These are phyloP conservation scores for Macrolepiota fuliginosa DNA, from an alignment of 768 basidiomycete species.

Conservation along the genomic window DNA sequence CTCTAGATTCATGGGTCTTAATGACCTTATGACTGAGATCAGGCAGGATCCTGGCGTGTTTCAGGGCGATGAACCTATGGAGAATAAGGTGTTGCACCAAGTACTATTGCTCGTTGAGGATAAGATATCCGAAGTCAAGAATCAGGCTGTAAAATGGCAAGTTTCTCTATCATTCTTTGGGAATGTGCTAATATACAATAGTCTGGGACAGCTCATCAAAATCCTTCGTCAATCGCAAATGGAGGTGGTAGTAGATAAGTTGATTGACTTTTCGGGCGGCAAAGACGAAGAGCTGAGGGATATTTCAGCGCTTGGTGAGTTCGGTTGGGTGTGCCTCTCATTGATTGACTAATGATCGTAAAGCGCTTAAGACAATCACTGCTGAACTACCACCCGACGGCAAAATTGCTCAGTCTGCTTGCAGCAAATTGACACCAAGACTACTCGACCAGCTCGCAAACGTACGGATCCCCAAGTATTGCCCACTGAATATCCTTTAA, in stretches of 20 bases:
- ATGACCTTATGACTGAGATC: slow-evolving; percentile 90
- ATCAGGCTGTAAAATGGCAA: slow-evolving; percentile 94
- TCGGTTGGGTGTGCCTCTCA: slow-evolving; percentile 31
- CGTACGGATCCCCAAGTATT: slow-evolving; percentile 38
- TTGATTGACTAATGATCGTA: slow-evolving; percentile 26
- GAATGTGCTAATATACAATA: slow-evolving; percentile 28
- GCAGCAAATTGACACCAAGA: slow-evolving; percentile 82
- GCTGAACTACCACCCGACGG: slow-evolving; percentile 84
- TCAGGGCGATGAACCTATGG: slow-evolving; percentile 80
- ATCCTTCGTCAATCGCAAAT: slow-evolving; percentile 81
- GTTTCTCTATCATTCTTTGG: slow-evolving; percentile 16
- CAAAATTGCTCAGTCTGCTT: slow-evolving; percentile 74
- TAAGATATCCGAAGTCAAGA: slow-evolving; percentile 97
- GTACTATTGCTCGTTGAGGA: slow-evolving; percentile 89
- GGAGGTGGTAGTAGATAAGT: slow-evolving; percentile 84
- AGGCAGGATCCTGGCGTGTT: slow-evolving; percentile 74
- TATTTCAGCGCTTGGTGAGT: slow-evolving; percentile 85
- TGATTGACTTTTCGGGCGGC: slow-evolving; percentile 82
- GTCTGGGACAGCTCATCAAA: slow-evolving; percentile 88
- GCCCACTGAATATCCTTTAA: not conserved
- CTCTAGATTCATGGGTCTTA: slow-evolving; percentile 93
- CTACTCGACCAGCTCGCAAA: slow-evolving; percentile 76
- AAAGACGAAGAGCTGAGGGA: slow-evolving; percentile 93
- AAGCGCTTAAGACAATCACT: slow-evolving; percentile 94
- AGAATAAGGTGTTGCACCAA: slow-evolving; percentile 80